A percentile compares a stretch with the other conserved stretches of the same genome.
Conservation (phyloP, 257 asterid species). For the Thymus quinquecostatus region DNA sequence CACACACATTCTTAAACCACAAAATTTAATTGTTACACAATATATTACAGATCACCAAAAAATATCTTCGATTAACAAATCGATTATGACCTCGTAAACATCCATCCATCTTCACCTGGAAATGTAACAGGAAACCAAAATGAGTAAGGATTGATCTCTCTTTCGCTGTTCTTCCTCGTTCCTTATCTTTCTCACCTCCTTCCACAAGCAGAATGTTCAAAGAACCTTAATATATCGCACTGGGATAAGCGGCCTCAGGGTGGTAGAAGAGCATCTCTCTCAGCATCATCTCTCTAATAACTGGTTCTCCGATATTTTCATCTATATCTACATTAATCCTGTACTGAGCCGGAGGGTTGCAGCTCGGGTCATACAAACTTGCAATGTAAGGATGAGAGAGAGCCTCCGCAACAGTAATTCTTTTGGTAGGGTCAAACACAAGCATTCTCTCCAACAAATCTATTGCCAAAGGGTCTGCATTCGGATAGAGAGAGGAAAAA, state of each 20-base stretch:
- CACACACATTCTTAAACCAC: neutral
- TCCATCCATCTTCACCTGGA: neutral
- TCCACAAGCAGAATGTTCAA: neutral
- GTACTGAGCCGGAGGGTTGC: constrained; percentile 43
- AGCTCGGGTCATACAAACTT: constrained; percentile 39
- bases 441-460: constrained; percentile 47
- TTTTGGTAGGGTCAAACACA: constrained; percentile 50
- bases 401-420: constrained; percentile 47
- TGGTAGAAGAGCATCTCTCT: constrained; percentile 48
- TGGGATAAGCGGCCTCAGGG: constrained; percentile 40
- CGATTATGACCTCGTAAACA: neutral
- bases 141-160: neutral
- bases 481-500: constrained; percentile 40
- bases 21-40: constrained; percentile 7
- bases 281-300: constrained; percentile 52
- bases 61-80: neutral
- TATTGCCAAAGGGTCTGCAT: constrained; percentile 45
- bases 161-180: neutral
- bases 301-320: constrained; percentile 41
- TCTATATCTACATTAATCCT: constrained; percentile 44
- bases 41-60: neutral
- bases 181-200: neutral
- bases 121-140: neutral
- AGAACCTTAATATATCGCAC: constrained; percentile 26
- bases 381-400: constrained; percentile 49